These are phyloP conservation scores for Odonthalia washingtoniensis DNA, from an alignment of 31 red algal species.

Conservation along the genomic window DNA sequence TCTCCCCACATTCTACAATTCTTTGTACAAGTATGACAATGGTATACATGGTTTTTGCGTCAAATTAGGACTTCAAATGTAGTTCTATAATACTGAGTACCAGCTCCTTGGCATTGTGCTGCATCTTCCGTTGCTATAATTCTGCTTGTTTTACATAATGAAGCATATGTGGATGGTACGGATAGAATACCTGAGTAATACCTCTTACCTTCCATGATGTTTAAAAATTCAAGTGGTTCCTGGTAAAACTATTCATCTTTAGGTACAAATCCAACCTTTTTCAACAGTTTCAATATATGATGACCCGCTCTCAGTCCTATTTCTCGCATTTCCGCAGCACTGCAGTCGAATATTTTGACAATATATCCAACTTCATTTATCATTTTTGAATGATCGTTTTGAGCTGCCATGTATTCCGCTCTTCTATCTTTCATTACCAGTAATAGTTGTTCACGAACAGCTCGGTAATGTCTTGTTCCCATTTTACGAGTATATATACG, in stretches of 20 bases:
- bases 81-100: constrained; percentile 30
- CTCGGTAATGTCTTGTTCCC: no score
- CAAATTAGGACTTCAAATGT: constrained; percentile 33
- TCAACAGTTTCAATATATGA: not conserved
- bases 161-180: not conserved
- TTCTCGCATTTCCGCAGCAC: no score
- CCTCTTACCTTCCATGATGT: not conserved
- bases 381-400: no score
- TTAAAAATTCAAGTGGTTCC: not conserved
- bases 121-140: constrained; percentile 15
- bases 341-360: no score
- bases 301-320: not conserved
- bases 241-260: constrained; percentile 9
- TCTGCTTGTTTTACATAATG: constrained; percentile 19
- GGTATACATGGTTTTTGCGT: no score
- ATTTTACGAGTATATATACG: no score
- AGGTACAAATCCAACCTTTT: not conserved
- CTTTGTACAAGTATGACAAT: no score
- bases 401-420: no score
- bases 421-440: no score
- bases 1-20: no score
- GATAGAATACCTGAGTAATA: constrained; percentile 41
- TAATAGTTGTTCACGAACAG: no score
- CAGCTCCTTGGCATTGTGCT: constrained; percentile 42
- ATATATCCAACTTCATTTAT: no score